Conservation (phyloP, 2,329 filamentous ascomycete genomes). For the Thielaviopsis punctulata region DNA sequence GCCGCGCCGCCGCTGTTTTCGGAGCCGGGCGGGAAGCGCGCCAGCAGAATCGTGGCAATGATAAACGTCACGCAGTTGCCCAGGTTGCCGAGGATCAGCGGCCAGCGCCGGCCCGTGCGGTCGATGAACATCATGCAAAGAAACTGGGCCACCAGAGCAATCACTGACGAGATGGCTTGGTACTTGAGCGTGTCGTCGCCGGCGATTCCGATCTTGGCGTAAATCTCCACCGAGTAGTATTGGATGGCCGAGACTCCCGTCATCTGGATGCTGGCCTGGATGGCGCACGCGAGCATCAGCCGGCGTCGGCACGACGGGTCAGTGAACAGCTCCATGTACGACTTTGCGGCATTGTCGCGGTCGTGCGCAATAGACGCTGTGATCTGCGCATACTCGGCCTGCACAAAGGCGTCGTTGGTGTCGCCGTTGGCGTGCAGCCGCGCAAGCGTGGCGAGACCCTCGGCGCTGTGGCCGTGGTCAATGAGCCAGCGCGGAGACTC, state of each 20-base stretch:
- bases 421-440: constrained; percentile 54
- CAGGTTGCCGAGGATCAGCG: constrained; percentile 55
- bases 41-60: constrained; percentile 38
- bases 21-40: constrained; percentile 35
- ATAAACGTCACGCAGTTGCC: constrained; percentile 57
- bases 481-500: constrained; percentile 63
- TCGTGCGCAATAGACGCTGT: constrained; percentile 47
- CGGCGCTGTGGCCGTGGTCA: constrained; percentile 46
- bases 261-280: constrained; percentile 61
- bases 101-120: constrained; percentile 51
- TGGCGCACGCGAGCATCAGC: constrained; percentile 48
- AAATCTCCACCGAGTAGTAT: constrained; percentile 54
- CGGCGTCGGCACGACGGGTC: constrained; percentile 47
- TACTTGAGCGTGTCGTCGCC: constrained; percentile 51
- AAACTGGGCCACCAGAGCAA: constrained; percentile 52
- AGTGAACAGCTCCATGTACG: constrained; percentile 51
- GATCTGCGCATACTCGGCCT: constrained; percentile 55
- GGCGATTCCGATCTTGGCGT: constrained; percentile 49
- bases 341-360: constrained; percentile 52
- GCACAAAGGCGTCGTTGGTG: constrained; percentile 48
- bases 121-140: constrained; percentile 54
- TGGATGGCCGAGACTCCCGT: constrained; percentile 60
- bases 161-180: constrained; percentile 56
- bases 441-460: constrained; percentile 50
- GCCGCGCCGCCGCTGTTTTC: constrained; percentile 24